Percentiles rank a stretch among this genome's conserved stretches.
phyloP scores from a whole-genome alignment of 371 early-diverging fungal genomes.

The Mucor racemosus region DNA sequence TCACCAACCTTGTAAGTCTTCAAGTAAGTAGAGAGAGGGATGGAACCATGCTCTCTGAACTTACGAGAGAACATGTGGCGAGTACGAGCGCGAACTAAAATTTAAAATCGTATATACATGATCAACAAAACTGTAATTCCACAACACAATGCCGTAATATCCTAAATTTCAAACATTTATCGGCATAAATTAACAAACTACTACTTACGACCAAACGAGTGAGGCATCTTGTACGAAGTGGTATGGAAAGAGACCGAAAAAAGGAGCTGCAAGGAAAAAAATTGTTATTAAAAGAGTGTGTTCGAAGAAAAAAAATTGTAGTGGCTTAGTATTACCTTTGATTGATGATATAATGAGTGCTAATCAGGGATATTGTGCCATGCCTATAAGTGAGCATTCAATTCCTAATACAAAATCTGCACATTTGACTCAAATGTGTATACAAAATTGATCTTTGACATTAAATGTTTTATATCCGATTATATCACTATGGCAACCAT shows the following conservation, averaged over 20 bases:
- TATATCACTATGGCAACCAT: not conserved
- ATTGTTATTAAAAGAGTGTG: constrained; percentile 28
- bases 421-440: too few species aligned
- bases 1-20: constrained; percentile 98
- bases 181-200: not conserved
- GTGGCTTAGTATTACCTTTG: constrained; percentile 29
- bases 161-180: not conserved
- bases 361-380: too few species aligned
- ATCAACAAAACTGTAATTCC: constrained; percentile 4
- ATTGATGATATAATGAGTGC: not conserved
- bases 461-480: too few species aligned
- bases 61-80: constrained; percentile 98
- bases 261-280: constrained; percentile 29
- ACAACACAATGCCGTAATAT: not conserved
- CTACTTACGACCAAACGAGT: constrained; percentile 87
- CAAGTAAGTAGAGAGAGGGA: constrained; percentile 96
- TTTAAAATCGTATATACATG: not conserved
- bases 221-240: constrained; percentile 74
- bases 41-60: constrained; percentile 94
- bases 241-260: constrained; percentile 33
- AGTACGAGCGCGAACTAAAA: constrained; percentile 92
- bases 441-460: too few species aligned
- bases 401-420: too few species aligned
- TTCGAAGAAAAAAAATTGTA: constrained; percentile 26
- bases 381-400: too few species aligned